These are phyloP conservation scores for Phyllosticta ampelicida DNA, from an alignment of 2,329 filamentous ascomycete genomes.

Conservation along the genomic window DNA sequence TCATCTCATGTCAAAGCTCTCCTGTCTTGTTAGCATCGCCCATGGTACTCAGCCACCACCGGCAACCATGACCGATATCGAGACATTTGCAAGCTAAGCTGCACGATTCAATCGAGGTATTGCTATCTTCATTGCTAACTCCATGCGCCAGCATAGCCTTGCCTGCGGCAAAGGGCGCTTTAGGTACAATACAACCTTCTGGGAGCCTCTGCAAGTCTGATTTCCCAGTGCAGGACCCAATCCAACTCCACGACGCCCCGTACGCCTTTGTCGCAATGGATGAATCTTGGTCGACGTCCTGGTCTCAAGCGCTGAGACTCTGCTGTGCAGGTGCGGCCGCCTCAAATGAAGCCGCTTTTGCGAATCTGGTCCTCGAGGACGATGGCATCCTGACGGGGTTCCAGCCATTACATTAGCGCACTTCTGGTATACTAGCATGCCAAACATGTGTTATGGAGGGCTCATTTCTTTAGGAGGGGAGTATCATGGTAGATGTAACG, in stretches of 20 bases:
- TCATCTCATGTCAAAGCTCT: neutral
- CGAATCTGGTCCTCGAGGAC: slow-evolving; percentile 6
- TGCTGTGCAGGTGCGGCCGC: neutral
- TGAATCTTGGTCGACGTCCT: neutral
- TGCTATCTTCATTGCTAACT: slow-evolving; percentile 9
- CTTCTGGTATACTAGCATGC: neutral
- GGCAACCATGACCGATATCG: neutral
- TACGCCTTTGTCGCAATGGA: neutral
- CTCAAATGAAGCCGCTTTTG: neutral
- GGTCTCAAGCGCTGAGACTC: neutral
- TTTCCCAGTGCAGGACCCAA: neutral
- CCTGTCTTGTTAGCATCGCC: neutral
- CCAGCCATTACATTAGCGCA: neutral
- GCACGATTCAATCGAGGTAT: slow-evolving; percentile 7
- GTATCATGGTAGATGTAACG: neutral
- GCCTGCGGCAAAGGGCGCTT: slow-evolving; percentile 11
- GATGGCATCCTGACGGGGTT: slow-evolving; percentile 1
- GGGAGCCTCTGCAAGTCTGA: neutral
- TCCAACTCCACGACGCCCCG: slow-evolving; percentile 6
- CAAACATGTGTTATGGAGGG: slow-evolving; percentile 2
- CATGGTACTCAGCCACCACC: neutral
- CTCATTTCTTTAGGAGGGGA: neutral
- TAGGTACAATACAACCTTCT: slow-evolving; percentile 8
- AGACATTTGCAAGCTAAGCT: neutral
- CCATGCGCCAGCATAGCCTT: slow-evolving; percentile 10